Conservation (phyloP, 2,329 filamentous ascomycete genomes). For the Paracorniculantispora psalliotae region DNA sequence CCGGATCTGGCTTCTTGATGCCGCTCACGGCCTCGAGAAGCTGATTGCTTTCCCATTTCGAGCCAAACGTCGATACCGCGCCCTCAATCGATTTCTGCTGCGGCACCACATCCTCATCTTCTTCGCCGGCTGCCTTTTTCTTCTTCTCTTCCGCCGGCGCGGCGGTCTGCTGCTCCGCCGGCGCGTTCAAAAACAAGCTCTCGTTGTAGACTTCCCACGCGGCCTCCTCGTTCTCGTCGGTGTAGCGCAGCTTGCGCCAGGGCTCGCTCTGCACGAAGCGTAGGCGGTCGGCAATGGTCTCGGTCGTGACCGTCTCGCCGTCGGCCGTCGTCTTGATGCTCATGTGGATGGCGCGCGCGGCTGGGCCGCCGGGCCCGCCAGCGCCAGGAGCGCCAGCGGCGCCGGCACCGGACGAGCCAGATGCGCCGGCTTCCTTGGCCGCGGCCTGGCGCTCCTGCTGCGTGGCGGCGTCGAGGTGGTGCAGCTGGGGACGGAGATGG, state of each 20-base stretch:
- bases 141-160: not conserved
- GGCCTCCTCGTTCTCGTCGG: slow-evolving; percentile 71
- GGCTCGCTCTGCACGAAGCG: slow-evolving; percentile 73
- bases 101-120: slow-evolving; percentile 10
- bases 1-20: slow-evolving; percentile 31
- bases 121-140: slow-evolving; percentile 18
- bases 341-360: slow-evolving; percentile 77
- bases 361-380: slow-evolving; percentile 34
- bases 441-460: slow-evolving; percentile 57
- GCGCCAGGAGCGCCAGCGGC: slow-evolving; percentile 29
- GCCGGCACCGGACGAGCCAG: slow-evolving; percentile 17
- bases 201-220: slow-evolving; percentile 74
- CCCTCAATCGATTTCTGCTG: slow-evolving; percentile 26
- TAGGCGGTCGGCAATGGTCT: slow-evolving; percentile 72
- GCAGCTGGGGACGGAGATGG: slow-evolving; percentile 84
- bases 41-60: slow-evolving; percentile 40
- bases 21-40: slow-evolving; percentile 43
- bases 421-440: slow-evolving; percentile 30
- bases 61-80: slow-evolving; percentile 34
- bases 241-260: slow-evolving; percentile 76
- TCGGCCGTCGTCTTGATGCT: slow-evolving; percentile 74
- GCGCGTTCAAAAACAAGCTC: slow-evolving; percentile 51
- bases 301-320: slow-evolving; percentile 58
- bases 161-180: slow-evolving; percentile 11
- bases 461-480: slow-evolving; percentile 80